phyloP scores from a whole-genome alignment of 495 filamentous ascomycete genomes.

The Aspergillus ellipticus region DNA sequence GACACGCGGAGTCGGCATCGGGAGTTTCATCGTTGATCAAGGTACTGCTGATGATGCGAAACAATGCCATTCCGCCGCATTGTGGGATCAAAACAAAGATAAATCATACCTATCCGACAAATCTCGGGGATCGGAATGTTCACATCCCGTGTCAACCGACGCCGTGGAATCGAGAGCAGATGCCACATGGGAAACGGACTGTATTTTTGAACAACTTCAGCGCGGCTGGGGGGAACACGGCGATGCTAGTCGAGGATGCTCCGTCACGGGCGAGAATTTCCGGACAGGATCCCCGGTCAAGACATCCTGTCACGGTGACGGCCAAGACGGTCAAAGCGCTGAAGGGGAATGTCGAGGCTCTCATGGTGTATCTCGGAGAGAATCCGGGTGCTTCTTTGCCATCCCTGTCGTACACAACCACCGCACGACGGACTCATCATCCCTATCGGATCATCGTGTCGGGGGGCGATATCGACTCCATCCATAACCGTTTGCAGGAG shows the following conservation, averaged over 20 bases:
- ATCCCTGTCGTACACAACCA: conserved; percentile 68
- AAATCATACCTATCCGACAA: conserved; percentile 74
- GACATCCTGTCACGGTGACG: conserved; percentile 48
- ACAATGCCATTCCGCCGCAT: conserved; percentile 77
- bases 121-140: conserved; percentile 69
- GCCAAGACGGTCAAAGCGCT: conserved; percentile 49
- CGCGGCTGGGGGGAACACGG: conserved; percentile 52
- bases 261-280: conserved; percentile 29
- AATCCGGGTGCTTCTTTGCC: conserved; percentile 16
- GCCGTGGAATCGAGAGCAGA: conserved; percentile 54
- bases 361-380: conserved; percentile 47
- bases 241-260: conserved; percentile 50
- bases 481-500: conserved; percentile 60
- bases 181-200: conserved; percentile 52
- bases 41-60: conserved; percentile 79
- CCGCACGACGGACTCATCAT: conserved; percentile 72
- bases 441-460: neutral
- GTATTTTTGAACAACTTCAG: conserved; percentile 67
- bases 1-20: conserved; percentile 84
- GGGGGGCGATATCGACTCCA: conserved; percentile 20
- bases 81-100: conserved; percentile 78
- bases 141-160: conserved; percentile 58
- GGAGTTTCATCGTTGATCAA: conserved; percentile 80
- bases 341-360: conserved; percentile 49
- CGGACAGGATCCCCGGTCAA: conserved; percentile 49